A percentile compares a stretch with the other conserved stretches of the same genome.
Evolutionary conservation across 352 stramenopile species (phyloP).

Genomic region (Paralagenidium karlingii): DNA sequence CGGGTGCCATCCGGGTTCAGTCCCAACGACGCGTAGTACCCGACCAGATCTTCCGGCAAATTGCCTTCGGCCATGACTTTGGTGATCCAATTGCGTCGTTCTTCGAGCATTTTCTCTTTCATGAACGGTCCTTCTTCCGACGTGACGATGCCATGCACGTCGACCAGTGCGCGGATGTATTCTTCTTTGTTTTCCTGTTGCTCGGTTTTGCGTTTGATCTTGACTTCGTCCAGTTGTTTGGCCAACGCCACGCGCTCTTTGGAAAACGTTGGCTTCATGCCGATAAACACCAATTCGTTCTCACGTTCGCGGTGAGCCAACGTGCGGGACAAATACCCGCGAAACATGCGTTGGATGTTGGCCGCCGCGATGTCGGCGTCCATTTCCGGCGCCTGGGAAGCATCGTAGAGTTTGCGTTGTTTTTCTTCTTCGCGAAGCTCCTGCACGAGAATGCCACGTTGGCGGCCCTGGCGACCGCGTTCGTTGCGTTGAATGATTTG

Average conservation of each 20-base stretch:
- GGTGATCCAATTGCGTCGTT: conserved; percentile 88
- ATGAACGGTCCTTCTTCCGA: conserved; percentile 89
- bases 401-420: conserved; percentile 63
- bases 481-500: conserved; percentile 86
- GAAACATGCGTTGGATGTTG: conserved; percentile 86
- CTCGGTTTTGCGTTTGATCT: conserved; percentile 78
- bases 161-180: conserved; percentile 79
- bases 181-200: conserved; percentile 87
- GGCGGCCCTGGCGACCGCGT: conserved; percentile 74
- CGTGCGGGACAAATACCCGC: conserved; percentile 63
- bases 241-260: conserved; percentile 50
- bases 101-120: conserved; percentile 85
- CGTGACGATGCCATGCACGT: conserved; percentile 70
- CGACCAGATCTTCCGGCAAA: conserved; percentile 83
- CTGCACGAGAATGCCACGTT: conserved; percentile 74
- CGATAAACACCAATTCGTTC: conserved; percentile 86
- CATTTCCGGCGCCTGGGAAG: conserved; percentile 55
- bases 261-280: conserved; percentile 70
- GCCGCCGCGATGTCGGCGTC: conserved; percentile 85
- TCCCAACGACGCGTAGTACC: conserved; percentile 50
- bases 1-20: conserved; percentile 20
- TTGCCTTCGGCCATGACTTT: conserved; percentile 77
- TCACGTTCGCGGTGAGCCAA: conserved; percentile 55
- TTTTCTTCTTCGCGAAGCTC: conserved; percentile 80
- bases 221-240: conserved; percentile 59